Evolutionary conservation across 2,329 filamentous ascomycete genomes (phyloP).

Genomic region (Hypoxylon sp.): DNA sequence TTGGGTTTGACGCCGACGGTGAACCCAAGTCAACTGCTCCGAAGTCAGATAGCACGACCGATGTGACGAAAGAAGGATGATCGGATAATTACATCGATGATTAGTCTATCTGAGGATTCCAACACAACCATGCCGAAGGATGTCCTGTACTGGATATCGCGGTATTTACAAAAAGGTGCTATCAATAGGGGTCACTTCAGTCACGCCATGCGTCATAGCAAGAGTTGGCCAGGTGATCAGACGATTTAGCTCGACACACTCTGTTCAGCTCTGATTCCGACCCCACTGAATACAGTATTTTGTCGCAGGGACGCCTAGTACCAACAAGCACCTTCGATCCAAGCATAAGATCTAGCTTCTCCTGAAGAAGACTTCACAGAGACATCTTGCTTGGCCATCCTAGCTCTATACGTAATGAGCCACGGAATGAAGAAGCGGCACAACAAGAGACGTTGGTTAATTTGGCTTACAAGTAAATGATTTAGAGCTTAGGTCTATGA

Average conservation of each 20-base stretch:
- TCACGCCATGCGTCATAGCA: background rate
- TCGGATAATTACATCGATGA: background rate
- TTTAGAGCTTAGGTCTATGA: background rate
- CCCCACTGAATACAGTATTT: background rate
- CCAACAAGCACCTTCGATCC: background rate
- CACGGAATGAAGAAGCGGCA: background rate
- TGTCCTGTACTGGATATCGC: background rate
- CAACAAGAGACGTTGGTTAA: background rate
- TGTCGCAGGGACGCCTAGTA: background rate
- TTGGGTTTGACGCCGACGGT: constrained; percentile 87
- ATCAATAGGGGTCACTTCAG: constrained; percentile 2
- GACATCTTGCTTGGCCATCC: background rate
- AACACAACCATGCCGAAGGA: background rate
- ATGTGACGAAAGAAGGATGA: constrained; percentile 40
- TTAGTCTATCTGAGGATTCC: background rate
- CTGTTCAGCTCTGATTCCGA: background rate
- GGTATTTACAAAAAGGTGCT: background rate
- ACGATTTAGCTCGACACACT: constrained; percentile 1
- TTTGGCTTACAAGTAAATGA: background rate
- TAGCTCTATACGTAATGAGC: background rate
- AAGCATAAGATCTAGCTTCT: background rate
- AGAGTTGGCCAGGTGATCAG: background rate
- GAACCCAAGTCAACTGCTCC: constrained; percentile 60
- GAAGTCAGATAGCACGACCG: constrained; percentile 24
- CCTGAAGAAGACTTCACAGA: background rate